Evolutionary conservation across 768 basidiomycete species (phyloP).

Genomic region (Psilocybe sp.): DNA sequence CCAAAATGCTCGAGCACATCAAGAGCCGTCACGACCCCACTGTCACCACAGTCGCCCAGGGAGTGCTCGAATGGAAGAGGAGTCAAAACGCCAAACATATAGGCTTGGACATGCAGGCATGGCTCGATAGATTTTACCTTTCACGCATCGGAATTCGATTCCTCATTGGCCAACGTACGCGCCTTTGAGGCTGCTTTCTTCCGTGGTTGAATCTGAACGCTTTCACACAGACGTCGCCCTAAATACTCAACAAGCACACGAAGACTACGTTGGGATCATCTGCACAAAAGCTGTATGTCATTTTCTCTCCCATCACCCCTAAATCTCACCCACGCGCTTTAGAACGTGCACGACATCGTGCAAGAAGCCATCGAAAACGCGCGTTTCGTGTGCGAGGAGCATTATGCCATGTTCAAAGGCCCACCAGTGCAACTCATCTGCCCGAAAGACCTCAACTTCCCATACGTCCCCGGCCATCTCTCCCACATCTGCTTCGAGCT

Average conservation of each 20-base stretch:
- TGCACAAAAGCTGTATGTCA: slow-evolving; percentile 81
- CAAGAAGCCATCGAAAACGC: slow-evolving; percentile 99
- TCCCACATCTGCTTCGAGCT: slow-evolving; percentile 97
- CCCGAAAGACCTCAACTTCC: slow-evolving; percentile 78
- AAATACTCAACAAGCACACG: slow-evolving; percentile 87
- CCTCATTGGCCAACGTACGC: slow-evolving; percentile 91
- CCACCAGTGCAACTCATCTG: slow-evolving; percentile 97
- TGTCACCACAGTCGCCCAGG: slow-evolving; percentile 94
- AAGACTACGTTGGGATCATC: slow-evolving; percentile 95
- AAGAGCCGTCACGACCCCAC: slow-evolving; percentile 96
- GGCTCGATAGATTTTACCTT: slow-evolving; percentile 97
- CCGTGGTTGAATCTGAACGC: slow-evolving; percentile 4
- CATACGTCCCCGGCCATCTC: slow-evolving; percentile 95
- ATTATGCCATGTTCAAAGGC: slow-evolving; percentile 92
- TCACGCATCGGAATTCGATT: slow-evolving; percentile 95
- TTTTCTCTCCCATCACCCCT: background rate
- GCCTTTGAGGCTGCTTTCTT: slow-evolving; percentile 22
- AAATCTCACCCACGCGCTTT: slow-evolving; percentile 1
- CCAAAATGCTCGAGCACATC: slow-evolving; percentile 80
- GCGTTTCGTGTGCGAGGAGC: slow-evolving; percentile 91
- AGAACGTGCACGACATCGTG: slow-evolving; percentile 97
- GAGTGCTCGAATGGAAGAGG: slow-evolving; percentile 94
- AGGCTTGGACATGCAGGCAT: slow-evolving; percentile 86
- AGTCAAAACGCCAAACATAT: slow-evolving; percentile 66
- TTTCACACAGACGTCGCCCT: slow-evolving; percentile 76